Evolutionary conservation across 495 filamentous ascomycete species (phyloP), one percentile per base, ranked within the genome.

Genomic region (Podospora pseudocomata): DNA sequence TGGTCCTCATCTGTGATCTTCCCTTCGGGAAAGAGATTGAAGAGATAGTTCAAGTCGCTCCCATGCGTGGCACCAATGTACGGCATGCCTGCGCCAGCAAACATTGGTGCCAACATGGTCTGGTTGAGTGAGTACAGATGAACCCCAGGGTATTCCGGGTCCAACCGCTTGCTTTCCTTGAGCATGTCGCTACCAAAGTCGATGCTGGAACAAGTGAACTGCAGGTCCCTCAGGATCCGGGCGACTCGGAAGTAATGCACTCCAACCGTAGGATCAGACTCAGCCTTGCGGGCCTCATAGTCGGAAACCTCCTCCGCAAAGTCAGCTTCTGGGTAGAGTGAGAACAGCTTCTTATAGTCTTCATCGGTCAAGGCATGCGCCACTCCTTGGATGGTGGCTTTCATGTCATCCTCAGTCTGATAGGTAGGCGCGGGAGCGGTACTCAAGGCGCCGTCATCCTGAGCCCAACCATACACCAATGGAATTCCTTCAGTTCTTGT

Each of bases 201-300:
- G 16, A 77, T 65, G 1, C 68, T 71, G 3, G 75, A 75, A 27
- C 77, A 79, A 5, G 75, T 73, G 68, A 79, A 79, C 7, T 77
- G 57, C 0, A 79, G 54, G 23, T 79, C 77, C 0, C 75, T 66
- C 26, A 79, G 6, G 13, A 79, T 75, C 23, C 68, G 70, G 3
- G 75, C 71, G 18, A 72, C 63, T 3, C 75, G 75, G 68, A 75
- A 79, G n/a, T 39, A 77, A 61, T 77, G 65, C 28, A 75, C 60
- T 7, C 74, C 60, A 4, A 70, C 72, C 0, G 20, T 66, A 0
- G 72, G 75, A 26, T 76, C 75, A 0, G 61, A 26, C 19, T 67
- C 66, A 7, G 23, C n/a, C 39, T 68, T 74, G 1, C 54, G 57
- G 18, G 68, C 39, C 15, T 72, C 65, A 61, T 78, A 78, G 6